These are phyloP conservation scores for Trichocladium antarcticum DNA, from an alignment of 495 filamentous ascomycete species.

Conservation along the genomic window DNA sequence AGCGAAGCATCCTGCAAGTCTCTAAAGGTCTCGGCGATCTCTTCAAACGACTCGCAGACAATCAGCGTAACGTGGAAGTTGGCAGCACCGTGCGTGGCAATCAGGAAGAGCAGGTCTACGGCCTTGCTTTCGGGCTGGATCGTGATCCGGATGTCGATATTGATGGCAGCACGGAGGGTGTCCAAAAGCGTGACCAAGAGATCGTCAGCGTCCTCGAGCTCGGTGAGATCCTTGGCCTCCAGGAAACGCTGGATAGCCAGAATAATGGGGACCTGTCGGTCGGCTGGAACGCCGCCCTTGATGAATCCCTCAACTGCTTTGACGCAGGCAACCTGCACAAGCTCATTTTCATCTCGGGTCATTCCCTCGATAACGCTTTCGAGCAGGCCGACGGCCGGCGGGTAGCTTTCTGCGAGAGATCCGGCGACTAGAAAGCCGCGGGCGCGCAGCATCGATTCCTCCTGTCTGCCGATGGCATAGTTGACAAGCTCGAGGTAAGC, in stretches of 20 bases:
- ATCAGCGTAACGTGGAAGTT: constrained; percentile 79
- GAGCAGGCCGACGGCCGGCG: constrained; percentile 44
- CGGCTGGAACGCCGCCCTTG: constrained; percentile 40
- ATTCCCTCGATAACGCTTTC: constrained; percentile 67
- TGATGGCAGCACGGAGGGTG: constrained; percentile 71
- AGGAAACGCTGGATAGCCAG: constrained; percentile 67
- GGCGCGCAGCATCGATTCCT: constrained; percentile 57
- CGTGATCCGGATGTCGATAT: constrained; percentile 60
- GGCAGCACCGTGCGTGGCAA: constrained; percentile 74
- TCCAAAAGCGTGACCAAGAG: constrained; percentile 83
- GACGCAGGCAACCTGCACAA: constrained; percentile 86
- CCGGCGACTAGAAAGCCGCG: constrained; percentile 79
- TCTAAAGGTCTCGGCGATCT: constrained; percentile 51
- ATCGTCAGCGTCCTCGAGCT: constrained; percentile 77
- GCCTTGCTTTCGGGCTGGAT: constrained; percentile 53
- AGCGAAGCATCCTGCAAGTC: constrained; percentile 47
- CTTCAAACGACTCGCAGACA: constrained; percentile 83
- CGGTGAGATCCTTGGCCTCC: constrained; percentile 63
- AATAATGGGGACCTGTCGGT: constrained; percentile 63
- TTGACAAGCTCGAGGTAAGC: constrained; percentile 68
- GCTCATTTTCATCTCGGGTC: constrained; percentile 60
- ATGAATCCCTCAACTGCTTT: constrained; percentile 80
- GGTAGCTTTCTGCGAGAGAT: constrained; percentile 49
- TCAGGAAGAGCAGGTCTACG: constrained; percentile 75
- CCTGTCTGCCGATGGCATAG: constrained; percentile 56